phyloP scores from a whole-genome alignment of 2,329 filamentous ascomycete species.

The Cercospora janseana region DNA sequence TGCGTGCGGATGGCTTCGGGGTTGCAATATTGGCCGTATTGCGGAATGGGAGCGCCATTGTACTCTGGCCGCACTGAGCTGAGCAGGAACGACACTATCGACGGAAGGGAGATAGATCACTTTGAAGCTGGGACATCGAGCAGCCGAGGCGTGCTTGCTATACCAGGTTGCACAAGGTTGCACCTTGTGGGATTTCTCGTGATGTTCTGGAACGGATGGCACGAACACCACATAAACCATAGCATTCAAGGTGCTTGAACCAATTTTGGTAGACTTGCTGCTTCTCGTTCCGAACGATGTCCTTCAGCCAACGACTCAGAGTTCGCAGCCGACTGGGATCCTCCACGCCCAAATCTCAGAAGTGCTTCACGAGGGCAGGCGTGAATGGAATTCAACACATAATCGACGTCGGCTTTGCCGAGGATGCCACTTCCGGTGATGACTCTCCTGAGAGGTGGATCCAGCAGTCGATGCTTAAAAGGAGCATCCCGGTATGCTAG shows the following conservation, averaged over 20 bases:
- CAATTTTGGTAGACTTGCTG: conserved; percentile 3
- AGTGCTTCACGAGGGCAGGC: conserved; percentile 7
- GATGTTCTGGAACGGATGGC: conserved; percentile 5
- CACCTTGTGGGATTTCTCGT: neutral
- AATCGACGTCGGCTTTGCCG: conserved; percentile 4
- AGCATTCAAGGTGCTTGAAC: conserved; percentile 6
- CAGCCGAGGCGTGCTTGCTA: neutral
- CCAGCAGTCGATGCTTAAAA: neutral
- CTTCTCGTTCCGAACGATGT: conserved; percentile 5
- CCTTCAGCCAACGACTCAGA: conserved; percentile 6
- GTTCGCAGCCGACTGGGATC: neutral
- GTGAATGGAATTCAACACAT: neutral
- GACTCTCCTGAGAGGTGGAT: neutral
- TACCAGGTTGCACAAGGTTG: neutral
- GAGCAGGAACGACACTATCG: conserved; percentile 3
- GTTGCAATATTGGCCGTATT: conserved; percentile 10
- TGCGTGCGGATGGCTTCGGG: conserved; percentile 11
- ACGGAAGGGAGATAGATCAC: conserved; percentile 9
- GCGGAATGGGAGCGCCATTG: neutral
- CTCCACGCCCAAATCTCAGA: conserved; percentile 6
- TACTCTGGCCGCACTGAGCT: neutral
- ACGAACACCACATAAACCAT: conserved; percentile 9
- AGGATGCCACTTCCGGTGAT: neutral
- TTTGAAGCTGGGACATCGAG: conserved; percentile 7
- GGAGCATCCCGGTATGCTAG: conserved; percentile 7